Percentiles rank a stretch among this genome's conserved stretches.
Conservation (phyloP, 1,284 basidiomycete species). For the Microstroma glucosiphilum region DNA sequence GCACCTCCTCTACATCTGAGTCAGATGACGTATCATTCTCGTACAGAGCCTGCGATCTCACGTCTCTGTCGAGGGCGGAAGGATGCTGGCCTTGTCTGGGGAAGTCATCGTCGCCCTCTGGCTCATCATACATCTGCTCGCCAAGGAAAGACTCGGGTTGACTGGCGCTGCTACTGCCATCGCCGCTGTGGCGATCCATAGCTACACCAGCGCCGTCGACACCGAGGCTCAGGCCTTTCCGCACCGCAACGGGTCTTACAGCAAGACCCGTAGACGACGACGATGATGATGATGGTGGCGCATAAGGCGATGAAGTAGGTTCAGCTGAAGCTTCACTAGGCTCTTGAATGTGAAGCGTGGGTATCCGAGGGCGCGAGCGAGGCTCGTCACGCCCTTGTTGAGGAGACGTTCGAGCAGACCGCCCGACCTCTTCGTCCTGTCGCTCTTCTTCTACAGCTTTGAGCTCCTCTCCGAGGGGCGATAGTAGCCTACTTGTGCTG, state of each 20-base stretch:
- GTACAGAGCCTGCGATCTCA: too few relatives aligned
- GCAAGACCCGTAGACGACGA: background rate
- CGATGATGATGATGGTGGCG: background rate
- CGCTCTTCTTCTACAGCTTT: background rate
- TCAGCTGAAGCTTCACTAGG: background rate
- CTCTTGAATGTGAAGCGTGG: constrained; percentile 1
- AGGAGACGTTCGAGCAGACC: background rate
- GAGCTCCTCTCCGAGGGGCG: background rate
- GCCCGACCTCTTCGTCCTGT: background rate
- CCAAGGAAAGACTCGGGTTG: background rate
- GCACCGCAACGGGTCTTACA: background rate
- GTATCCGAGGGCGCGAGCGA: background rate
- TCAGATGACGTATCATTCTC: too few relatives aligned
- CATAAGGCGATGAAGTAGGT: background rate
- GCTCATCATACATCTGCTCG: background rate
- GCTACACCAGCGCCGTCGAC: background rate
- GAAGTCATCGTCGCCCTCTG: background rate
- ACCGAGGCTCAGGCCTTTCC: background rate
- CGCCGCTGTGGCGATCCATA: background rate
- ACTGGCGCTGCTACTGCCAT: background rate
- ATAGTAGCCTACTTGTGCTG: background rate
- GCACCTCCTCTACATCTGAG: too few relatives aligned
- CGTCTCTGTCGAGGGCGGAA: too few relatives aligned
- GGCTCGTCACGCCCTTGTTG: background rate
- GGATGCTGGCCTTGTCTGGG: too few relatives aligned